Percentiles rank a stretch among this genome's conserved stretches.
Conservation (phyloP, 2,329 filamentous ascomycete species). For the Zasmidium cellare region DNA sequence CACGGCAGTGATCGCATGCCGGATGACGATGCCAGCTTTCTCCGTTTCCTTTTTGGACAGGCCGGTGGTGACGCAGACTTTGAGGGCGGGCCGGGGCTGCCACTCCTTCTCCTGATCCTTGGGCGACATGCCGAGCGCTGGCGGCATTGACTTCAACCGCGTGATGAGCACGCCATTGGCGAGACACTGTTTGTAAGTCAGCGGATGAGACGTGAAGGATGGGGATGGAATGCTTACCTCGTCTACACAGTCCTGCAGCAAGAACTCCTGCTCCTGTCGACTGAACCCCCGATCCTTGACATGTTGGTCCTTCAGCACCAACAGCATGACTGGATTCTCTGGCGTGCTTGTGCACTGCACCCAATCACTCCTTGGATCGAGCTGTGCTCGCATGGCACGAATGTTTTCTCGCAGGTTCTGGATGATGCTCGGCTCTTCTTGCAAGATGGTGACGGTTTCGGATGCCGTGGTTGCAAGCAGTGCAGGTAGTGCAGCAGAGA, state of each 20-base stretch:
- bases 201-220: neutral
- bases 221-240: conserved; percentile 63
- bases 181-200: conserved; percentile 59
- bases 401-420: conserved; percentile 81
- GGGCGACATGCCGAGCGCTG: conserved; percentile 57
- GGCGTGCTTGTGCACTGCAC: conserved; percentile 74
- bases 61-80: conserved; percentile 85
- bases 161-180: conserved; percentile 89
- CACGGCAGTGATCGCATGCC: conserved; percentile 92
- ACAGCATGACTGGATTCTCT: conserved; percentile 85
- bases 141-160: conserved; percentile 74
- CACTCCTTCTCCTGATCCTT: conserved; percentile 64
- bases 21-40: conserved; percentile 82
- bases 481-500: conserved; percentile 89
- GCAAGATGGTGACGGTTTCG: conserved; percentile 82
- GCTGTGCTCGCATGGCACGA: conserved; percentile 77
- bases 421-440: conserved; percentile 82
- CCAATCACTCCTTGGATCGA: conserved; percentile 94
- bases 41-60: conserved; percentile 93
- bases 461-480: conserved; percentile 94
- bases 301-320: conserved; percentile 81
- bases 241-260: conserved; percentile 91
- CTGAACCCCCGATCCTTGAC: conserved; percentile 68
- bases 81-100: conserved; percentile 76
- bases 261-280: conserved; percentile 71